Base-by-base conservation (phyloP, 2,329 filamentous ascomycete genomes). In the Cercospora sesami region DNA sequence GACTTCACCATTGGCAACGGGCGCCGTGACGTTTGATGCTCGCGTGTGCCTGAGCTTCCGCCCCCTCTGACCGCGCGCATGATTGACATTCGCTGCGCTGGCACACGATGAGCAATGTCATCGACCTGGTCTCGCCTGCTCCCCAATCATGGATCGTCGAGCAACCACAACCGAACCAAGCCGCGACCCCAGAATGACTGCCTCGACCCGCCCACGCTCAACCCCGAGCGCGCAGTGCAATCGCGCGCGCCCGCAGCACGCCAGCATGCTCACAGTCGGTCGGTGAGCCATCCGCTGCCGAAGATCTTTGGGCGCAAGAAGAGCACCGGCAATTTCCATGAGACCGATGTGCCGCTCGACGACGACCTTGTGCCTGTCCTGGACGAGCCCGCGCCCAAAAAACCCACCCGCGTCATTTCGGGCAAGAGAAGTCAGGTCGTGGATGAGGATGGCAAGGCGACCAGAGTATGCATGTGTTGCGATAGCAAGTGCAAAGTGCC, bases 391-490 rank as follows among this genome's bases (percentile, higher is more conserved):
- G 48, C 79, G 81, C 78, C 42, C 6, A 60, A 65, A 16, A 65
- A 66, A 18, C 74, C 74, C 2, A 71, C 69, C 28, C 69, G 74
- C 53, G 72, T 72, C n/a, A 73, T 73, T 21, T 74, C 75, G 36
- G 75, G 76, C 21, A 77, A 75, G 68, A 76, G 73, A 63, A 75
- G 64, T 12, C 69, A 72, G 58, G 65, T 76, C 64, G 65, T 76
- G 63, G 78, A 79, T n/a, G 76, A 81, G 21, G 82, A 83, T 71
- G 87, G 85, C 72, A 87, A 90, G 75, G 83, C 84, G 30, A 89
- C 87, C 33, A 91, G 92, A 23, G 89, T 87, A 73, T 97, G 93
- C 78, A 93, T 94, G 87, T 94, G 93, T 36, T 97, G 93, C 79
- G 91, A 90, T 74, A 91, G 90, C 64, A 87, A 89, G 65, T 90